Evolutionary conservation across 768 basidiomycete genomes (phyloP).

Genomic region (Cystobasidium ongulense): DNA sequence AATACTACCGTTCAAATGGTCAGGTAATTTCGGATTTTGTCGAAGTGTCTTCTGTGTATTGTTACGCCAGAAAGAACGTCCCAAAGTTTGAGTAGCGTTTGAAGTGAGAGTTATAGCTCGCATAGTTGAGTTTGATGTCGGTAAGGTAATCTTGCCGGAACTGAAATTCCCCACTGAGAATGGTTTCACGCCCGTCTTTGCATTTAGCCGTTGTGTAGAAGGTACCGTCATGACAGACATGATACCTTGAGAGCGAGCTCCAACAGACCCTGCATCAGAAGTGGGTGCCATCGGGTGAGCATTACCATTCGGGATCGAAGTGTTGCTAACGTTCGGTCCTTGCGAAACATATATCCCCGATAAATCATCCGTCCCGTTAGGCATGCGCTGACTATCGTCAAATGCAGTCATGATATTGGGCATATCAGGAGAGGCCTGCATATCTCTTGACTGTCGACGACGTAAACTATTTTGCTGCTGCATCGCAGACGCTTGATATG

Average conservation of each 20-base stretch:
- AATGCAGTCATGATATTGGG: conserved; percentile 20
- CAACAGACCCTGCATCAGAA: not conserved
- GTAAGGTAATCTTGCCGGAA: conserved; percentile 5
- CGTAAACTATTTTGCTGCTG: not conserved
- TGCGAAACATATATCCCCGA: not conserved
- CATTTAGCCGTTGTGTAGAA: not conserved
- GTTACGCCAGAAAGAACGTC: conserved; percentile 14
- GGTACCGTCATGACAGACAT: conserved; percentile 14
- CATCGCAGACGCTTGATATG: not conserved
- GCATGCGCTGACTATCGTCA: not conserved
- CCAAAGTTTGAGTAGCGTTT: conserved; percentile 17
- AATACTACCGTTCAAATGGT: not conserved
- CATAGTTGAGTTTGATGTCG: conserved; percentile 18
- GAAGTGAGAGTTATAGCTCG: conserved; percentile 3
- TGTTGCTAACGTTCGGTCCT: not conserved
- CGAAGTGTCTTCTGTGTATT: conserved; percentile 8
- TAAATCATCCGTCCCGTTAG: not conserved
- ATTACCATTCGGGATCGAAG: not conserved
- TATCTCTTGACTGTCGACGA: not conserved
- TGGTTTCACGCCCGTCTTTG: not conserved
- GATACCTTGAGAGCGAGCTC: not conserved
- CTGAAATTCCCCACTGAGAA: not conserved
- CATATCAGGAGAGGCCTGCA: conserved; percentile 11
- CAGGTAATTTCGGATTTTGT: conserved; percentile 14
- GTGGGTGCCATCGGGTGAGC: not conserved